Conservation (phyloP, 1,284 basidiomycete species). For the Ustilago vetiveriae region DNA sequence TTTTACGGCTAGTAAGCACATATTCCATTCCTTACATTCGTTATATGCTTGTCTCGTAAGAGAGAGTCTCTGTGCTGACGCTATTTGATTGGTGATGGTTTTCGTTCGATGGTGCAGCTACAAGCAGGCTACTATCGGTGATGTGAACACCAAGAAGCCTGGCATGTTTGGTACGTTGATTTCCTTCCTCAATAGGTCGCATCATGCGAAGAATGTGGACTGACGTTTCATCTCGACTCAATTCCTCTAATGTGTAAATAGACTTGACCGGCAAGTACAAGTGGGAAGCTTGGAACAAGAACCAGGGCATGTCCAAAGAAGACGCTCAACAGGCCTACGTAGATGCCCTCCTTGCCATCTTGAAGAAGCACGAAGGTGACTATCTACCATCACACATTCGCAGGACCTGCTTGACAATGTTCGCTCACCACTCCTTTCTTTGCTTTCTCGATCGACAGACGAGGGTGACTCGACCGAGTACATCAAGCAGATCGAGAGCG, state of each 20-base stretch:
- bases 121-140: slow-evolving; percentile 67
- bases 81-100: too few species aligned
- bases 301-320: slow-evolving; percentile 58
- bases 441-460: too few species aligned
- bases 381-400: background rate
- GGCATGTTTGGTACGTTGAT: slow-evolving; percentile 62
- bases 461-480: slow-evolving; percentile 52
- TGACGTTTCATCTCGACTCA: too few species aligned
- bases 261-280: slow-evolving; percentile 65
- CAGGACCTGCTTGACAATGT: too few species aligned
- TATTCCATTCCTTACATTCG: background rate
- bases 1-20: slow-evolving; percentile 59
- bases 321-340: slow-evolving; percentile 62
- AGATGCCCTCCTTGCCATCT: slow-evolving; percentile 52
- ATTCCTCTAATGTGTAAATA: slow-evolving; percentile 2
- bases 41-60: too few species aligned
- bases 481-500: slow-evolving; percentile 55
- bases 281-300: slow-evolving; percentile 65
- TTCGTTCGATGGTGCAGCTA: slow-evolving; percentile 29
- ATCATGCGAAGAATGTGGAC: too few species aligned
- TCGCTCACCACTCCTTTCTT: too few species aligned
- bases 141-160: slow-evolving; percentile 63
- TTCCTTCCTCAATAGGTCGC: background rate
- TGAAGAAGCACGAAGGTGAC: slow-evolving; percentile 58
- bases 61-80: too few species aligned